Conservation (phyloP, 306 rosid genomes). For the Mimosa pudica region DNA sequence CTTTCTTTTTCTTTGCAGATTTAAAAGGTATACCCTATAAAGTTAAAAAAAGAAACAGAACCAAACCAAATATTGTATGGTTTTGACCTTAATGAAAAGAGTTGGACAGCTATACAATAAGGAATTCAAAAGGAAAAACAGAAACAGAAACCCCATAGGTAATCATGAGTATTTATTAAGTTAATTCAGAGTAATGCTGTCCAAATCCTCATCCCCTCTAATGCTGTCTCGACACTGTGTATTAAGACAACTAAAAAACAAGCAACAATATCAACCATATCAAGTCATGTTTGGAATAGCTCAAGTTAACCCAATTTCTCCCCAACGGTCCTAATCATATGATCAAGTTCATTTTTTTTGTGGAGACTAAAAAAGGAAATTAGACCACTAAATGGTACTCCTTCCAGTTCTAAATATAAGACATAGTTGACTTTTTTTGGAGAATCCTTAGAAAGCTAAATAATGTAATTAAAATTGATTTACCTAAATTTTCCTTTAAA, state of each 20-base stretch:
- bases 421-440: too few species aligned
- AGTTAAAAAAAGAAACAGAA: conserved; percentile 5
- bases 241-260: neutral
- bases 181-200: neutral
- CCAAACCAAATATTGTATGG: conserved; percentile 19
- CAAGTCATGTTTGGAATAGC: neutral
- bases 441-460: too few species aligned
- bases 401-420: too few species aligned
- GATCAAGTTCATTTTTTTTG: too few species aligned
- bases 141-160: too few species aligned
- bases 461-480: too few species aligned
- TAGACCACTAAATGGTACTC: too few species aligned
- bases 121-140: neutral
- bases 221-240: neutral
- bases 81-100: neutral
- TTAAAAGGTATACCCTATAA: conserved; percentile 66
- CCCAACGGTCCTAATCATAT: too few species aligned
- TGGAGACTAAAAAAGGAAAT: too few species aligned
- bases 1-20: conserved; percentile 84
- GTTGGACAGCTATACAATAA: neutral
- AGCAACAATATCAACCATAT: neutral
- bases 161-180: neutral
- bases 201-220: neutral
- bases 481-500: too few species aligned
- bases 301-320: neutral